These are phyloP conservation scores for Sporothrix brasiliensis DNA, from an alignment of 2,329 filamentous ascomycete genomes.

Conservation along the genomic window DNA sequence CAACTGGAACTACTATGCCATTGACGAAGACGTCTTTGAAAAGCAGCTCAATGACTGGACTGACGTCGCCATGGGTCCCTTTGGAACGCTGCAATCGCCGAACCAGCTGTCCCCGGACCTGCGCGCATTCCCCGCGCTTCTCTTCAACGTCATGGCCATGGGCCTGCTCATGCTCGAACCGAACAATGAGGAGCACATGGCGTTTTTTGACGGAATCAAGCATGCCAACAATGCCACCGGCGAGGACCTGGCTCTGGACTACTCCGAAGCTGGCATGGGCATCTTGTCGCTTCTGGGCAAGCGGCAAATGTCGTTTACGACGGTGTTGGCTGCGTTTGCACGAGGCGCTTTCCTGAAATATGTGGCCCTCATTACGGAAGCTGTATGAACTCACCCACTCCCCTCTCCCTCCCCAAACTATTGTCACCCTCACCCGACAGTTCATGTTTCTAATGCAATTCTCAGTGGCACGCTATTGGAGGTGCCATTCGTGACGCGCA, in stretches of 20 bases:
- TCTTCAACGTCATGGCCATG: slow-evolving; percentile 62
- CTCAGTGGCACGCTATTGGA: slow-evolving; percentile 59
- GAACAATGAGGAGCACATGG: slow-evolving; percentile 45
- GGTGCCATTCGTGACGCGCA: slow-evolving; percentile 63
- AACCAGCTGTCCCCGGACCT: slow-evolving; percentile 55
- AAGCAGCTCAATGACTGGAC: slow-evolving; percentile 59
- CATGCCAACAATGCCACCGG: slow-evolving; percentile 63
- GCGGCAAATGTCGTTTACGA: slow-evolving; percentile 57
- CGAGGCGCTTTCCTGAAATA: slow-evolving; percentile 62
- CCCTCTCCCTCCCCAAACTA: not conserved
- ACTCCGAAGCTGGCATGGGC: slow-evolving; percentile 60
- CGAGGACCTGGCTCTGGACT: slow-evolving; percentile 62
- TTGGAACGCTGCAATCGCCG: slow-evolving; percentile 54
- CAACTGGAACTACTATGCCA: slow-evolving; percentile 61
- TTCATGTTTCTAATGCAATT: not conserved
- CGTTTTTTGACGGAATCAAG: slow-evolving; percentile 59
- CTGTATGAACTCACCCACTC: slow-evolving; percentile 45
- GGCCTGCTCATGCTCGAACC: slow-evolving; percentile 57
- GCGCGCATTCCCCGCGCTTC: slow-evolving; percentile 60
- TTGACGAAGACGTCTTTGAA: slow-evolving; percentile 58
- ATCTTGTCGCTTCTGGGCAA: slow-evolving; percentile 61
- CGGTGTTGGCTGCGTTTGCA: slow-evolving; percentile 61
- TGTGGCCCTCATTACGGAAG: slow-evolving; percentile 60
- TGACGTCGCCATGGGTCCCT: slow-evolving; percentile 49
- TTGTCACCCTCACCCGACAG: not conserved